Base-by-base conservation (phyloP, 2,329 filamentous ascomycete genomes). In the Albifimbria verrucaria region DNA sequence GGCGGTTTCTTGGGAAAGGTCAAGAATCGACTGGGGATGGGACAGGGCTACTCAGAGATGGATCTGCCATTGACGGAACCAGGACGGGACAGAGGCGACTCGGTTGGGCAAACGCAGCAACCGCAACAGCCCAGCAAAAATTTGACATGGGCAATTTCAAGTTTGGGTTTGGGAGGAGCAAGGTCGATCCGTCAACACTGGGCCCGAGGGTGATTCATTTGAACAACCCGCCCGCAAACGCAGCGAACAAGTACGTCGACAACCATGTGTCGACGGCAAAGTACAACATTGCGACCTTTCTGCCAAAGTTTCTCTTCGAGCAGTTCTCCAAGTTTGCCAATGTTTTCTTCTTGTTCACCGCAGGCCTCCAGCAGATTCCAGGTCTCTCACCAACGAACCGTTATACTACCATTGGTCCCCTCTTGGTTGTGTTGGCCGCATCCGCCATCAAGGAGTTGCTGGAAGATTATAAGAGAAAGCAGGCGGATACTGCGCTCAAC, bases 301-400 rank as follows among this genome's bases (percentile, higher is more conserved):
- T 97, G 18, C 94, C 94, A 49, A 99, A 99, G 72, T 99, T 99
- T 73, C 79, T 99, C 52, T 92, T 93, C 70, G 94, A 99, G 72
- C 94, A 99, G 70, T 99, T 99, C 75, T 97, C 92, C 56, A 99
- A 97, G 78, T 96, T 97, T 72, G 94, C 94, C 77, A 99, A 99
- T 74, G 74, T 99, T 66, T 99, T 99, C 79, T 99, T 99, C 88
- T 83, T 99, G 69, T 97, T 99, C 72, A 99, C 94, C 36, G 92
- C 94, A 17, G 87, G 85, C 41, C 77, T 99, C 45, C 94, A 99
- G 76, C 94, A 99, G 71, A 96, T 99, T 56, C 94, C 94, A 21
- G 87, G 89, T 59, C 87, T 99, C 56, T 96, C 92, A 28, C 94
- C 95, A 7, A 99, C 94, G 10, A 97, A 97, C 74, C 83, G 81